Evolutionary conservation across 495 filamentous ascomycete genomes (phyloP).

Genomic region (Aspergillus affinis): DNA sequence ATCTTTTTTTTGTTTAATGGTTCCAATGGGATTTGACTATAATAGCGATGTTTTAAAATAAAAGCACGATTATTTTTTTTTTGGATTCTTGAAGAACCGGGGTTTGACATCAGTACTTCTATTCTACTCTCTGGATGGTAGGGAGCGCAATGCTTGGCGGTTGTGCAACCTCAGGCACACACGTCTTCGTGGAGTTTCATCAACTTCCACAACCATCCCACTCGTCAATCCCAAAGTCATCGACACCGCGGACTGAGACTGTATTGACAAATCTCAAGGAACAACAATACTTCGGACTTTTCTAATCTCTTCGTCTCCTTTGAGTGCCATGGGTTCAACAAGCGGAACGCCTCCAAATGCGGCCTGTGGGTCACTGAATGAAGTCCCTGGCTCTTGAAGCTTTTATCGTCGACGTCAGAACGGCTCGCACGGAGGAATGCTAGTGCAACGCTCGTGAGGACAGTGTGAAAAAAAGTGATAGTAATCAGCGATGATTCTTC

Average conservation of each 20-base stretch:
- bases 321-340: no score
- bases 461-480: neutral
- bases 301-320: no score
- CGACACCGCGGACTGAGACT: no score
- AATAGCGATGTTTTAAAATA: slow-evolving; percentile 8
- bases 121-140: no score
- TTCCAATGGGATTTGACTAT: slow-evolving; percentile 3
- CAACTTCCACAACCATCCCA: no score
- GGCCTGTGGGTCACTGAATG: neutral
- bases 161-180: no score
- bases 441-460: slow-evolving; percentile 11
- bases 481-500: neutral
- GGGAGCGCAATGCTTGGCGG: neutral
- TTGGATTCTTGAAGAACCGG: neutral
- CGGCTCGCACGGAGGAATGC: slow-evolving; percentile 9
- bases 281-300: no score
- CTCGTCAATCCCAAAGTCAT: no score
- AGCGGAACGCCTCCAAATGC: no score
- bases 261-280: no score
- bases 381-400: slow-evolving; percentile 12
- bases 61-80: slow-evolving; percentile 1
- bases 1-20: neutral
- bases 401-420: slow-evolving; percentile 20
- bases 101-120: neutral
- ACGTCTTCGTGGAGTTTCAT: no score